Evolutionary conservation across 2,329 filamentous ascomycete genomes (phyloP).

Genomic region (Pochonia chlamydosporia): DNA sequence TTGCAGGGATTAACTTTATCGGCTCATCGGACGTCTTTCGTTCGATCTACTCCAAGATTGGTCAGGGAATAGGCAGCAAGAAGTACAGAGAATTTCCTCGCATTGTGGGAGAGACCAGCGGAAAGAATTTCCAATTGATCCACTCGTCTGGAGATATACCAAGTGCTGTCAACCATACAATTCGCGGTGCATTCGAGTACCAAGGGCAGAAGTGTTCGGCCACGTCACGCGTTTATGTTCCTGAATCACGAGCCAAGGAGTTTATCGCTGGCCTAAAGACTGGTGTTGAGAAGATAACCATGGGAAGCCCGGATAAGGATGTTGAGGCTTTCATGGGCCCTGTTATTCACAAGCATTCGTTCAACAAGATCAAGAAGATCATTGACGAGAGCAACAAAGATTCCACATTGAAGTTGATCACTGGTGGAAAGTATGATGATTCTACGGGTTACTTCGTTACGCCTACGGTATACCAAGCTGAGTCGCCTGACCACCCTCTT

Average conservation of each 20-base stretch:
- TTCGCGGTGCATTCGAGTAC: conserved; percentile 44
- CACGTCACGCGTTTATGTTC: conserved; percentile 49
- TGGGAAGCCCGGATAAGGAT: conserved; percentile 12
- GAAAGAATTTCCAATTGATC: conserved; percentile 48
- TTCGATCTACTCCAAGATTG: conserved; percentile 24
- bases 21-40: conserved; percentile 33
- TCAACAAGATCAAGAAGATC: conserved; percentile 36
- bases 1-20: conserved; percentile 30
- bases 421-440: conserved; percentile 37
- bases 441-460: conserved; percentile 38
- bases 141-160: conserved; percentile 39
- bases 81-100: conserved; percentile 33
- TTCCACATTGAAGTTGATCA: conserved; percentile 33
- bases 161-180: conserved; percentile 40
- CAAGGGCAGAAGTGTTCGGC: conserved; percentile 48
- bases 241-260: conserved; percentile 35
- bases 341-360: conserved; percentile 42
- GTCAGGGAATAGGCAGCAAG: conserved; percentile 16
- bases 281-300: conserved; percentile 12
- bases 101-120: conserved; percentile 44
- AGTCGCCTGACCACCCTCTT: conserved; percentile 34
- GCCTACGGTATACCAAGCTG: conserved; percentile 39
- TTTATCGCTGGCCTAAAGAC: conserved; percentile 15
- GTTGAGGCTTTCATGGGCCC: conserved; percentile 38
- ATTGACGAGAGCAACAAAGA: conserved; percentile 41